Percentiles rank a stretch among this genome's conserved stretches.
These are phyloP conservation scores for Gnetum montanum DNA, from an alignment of 75 land plant genomes.

Conservation along the genomic window DNA sequence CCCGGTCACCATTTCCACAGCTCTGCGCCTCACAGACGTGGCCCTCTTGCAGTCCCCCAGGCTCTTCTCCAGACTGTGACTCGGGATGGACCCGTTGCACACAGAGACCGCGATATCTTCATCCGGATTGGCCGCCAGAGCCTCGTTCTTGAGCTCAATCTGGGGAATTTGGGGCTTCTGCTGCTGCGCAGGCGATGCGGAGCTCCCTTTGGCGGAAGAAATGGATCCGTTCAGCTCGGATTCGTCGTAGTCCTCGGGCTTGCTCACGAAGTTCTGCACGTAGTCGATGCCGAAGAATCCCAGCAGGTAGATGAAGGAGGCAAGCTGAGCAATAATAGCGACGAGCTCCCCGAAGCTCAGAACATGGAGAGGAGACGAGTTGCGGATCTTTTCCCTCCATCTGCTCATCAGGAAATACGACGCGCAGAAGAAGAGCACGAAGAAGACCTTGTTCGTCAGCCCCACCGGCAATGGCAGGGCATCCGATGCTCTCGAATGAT, in stretches of 20 bases:
- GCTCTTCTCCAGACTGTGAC: conserved; percentile 49
- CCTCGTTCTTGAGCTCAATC: conserved; percentile 8
- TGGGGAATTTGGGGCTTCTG: conserved; percentile 2
- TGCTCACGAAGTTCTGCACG: conserved; percentile 39
- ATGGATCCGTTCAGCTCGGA: too few species aligned
- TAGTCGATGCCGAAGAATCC: conserved; percentile 82
- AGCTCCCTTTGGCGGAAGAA: too few species aligned
- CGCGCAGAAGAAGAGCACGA: conserved; percentile 45
- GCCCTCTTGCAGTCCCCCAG: conserved; percentile 64
- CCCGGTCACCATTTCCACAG: conserved; percentile 39
- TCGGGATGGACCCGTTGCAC: conserved; percentile 32
- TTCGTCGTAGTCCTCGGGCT: conserved; percentile 8
- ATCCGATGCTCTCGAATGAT: conserved; percentile 62
- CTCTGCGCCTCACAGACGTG: conserved; percentile 37
- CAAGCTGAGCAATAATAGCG: conserved; percentile 44
- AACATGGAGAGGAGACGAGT: conserved; percentile 60
- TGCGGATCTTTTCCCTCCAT: conserved; percentile 86
- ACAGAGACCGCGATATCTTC: conserved; percentile 43
- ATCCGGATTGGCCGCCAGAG: conserved; percentile 21
- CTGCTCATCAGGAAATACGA: conserved; percentile 58
- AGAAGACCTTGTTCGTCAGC: conserved; percentile 57
- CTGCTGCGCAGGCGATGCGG: neutral
- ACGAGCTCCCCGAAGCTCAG: conserved; percentile 46
- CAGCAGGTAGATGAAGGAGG: conserved; percentile 67
- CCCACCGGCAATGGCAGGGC: conserved; percentile 56